Percentiles rank a stretch among this genome's conserved stretches.
phyloP scores from a whole-genome alignment of 2,329 filamentous ascomycete genomes.

The Ceratocystis papillata region DNA sequence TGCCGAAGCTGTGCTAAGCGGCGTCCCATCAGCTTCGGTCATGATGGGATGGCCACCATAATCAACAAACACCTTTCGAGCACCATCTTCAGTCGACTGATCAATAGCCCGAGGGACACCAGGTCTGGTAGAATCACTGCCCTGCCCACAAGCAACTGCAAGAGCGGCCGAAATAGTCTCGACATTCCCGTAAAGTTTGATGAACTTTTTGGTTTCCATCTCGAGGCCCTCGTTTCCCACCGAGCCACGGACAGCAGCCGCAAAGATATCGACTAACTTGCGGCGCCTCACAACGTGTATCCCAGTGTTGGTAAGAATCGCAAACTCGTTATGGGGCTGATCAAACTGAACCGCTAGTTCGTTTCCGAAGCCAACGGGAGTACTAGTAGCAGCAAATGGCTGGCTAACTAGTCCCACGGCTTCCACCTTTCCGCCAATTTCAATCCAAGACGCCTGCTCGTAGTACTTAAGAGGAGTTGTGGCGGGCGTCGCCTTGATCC shows the following conservation, averaged over 20 bases:
- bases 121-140: constrained; percentile 54
- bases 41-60: constrained; percentile 79
- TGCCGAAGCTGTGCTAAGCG: constrained; percentile 68
- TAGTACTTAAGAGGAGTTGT: constrained; percentile 51
- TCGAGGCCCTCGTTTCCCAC: constrained; percentile 72
- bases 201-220: constrained; percentile 70
- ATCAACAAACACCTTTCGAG: constrained; percentile 79
- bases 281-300: constrained; percentile 76
- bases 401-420: constrained; percentile 67
- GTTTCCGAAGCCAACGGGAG: constrained; percentile 77
- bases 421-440: constrained; percentile 61
- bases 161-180: constrained; percentile 86
- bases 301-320: constrained; percentile 81
- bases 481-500: constrained; percentile 54
- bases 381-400: constrained; percentile 56
- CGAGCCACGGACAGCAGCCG: constrained; percentile 62
- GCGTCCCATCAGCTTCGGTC: constrained; percentile 62
- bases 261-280: constrained; percentile 84
- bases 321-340: constrained; percentile 67
- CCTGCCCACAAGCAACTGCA: constrained; percentile 90
- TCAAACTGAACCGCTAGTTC: constrained; percentile 96
- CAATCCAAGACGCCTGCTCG: constrained; percentile 72
- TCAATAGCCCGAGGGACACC: constrained; percentile 70
- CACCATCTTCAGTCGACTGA: constrained; percentile 73
- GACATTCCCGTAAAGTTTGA: constrained; percentile 71